Evolutionary conservation across 78 protist genomes (phyloP), one percentile per base, ranked within the genome.

Genomic region (Cavenderia fasciculata): DNA sequence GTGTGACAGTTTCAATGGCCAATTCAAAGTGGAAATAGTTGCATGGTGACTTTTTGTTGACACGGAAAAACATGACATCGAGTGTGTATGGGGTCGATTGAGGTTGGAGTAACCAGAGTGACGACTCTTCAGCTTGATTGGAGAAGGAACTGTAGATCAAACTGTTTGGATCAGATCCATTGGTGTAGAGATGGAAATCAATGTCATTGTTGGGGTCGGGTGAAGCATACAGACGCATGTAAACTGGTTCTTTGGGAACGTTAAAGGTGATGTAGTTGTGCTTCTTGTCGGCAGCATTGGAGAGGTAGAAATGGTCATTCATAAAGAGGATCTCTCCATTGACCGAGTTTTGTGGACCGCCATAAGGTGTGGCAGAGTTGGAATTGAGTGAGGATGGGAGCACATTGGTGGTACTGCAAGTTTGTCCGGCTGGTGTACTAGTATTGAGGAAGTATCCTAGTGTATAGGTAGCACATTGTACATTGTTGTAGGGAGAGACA

Each of bases 311-410:
- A 12, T 40, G 59, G 4, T 21, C 2, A 16, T 41, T 11, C 14
- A 54, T 27, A 4, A 85, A 27, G 34, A 59, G 23, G 29, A 85
- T 46, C 62, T 71, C 84, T 49, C 92, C 92, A 18, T n/a, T 14
- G n/a, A n/a, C n/a, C 2, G 18, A 12, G 27, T 38, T 38, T 47
- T 85, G 91, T 44, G 78, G 79, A 34, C 91, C 91, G 36, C 91
- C 91, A 59, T 52, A 52, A 12, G 75, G 75, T 18, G 63, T 21
- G 14, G 18, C 27, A 25, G 71, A 43, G 8, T 70, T 56, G 11
- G 68, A 62, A 0, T 18, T 46, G 14, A 23, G 0, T 8, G 68
- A 44, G 25, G 61, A 23, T 40, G 91, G 91, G 8, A 85, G 63
- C 14, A 34, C 34, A 40, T 34, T 46, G 49, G 72, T 34, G 21